phyloP scores from a whole-genome alignment of 768 basidiomycete genomes.

The Pulveroboletus frians region DNA sequence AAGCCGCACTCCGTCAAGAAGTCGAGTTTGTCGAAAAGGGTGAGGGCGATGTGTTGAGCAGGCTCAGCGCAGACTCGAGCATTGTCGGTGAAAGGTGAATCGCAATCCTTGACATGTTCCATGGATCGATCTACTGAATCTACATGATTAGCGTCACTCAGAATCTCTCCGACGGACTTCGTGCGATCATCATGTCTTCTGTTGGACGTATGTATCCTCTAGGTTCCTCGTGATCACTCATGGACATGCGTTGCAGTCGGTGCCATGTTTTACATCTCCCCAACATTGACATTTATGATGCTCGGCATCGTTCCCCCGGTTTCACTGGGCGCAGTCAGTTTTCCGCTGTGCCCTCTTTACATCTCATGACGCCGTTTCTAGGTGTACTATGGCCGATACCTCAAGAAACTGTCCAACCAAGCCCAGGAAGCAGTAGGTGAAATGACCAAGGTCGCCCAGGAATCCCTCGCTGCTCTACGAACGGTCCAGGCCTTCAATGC shows the following conservation, averaged over 20 bases:
- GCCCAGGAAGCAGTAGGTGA: constrained; percentile 96
- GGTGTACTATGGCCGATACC: constrained; percentile 94
- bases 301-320: constrained; percentile 86
- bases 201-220: constrained; percentile 67
- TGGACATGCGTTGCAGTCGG: constrained; percentile 51
- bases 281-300: constrained; percentile 87
- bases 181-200: constrained; percentile 88
- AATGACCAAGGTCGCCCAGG: constrained; percentile 87
- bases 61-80: constrained; percentile 85
- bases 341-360: not conserved
- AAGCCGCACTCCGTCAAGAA: constrained; percentile 81
- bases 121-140: not conserved
- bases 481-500: constrained; percentile 94
- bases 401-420: constrained; percentile 83
- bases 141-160: constrained; percentile 51
- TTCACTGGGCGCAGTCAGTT: constrained; percentile 72
- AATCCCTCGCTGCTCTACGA: constrained; percentile 80
- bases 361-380: constrained; percentile 28
- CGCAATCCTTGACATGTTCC: not conserved
- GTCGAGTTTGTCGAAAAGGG: constrained; percentile 90
- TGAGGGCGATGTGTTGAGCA: constrained; percentile 89
- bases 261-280: constrained; percentile 92
- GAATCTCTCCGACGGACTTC: constrained; percentile 74
- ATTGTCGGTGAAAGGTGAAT: constrained; percentile 88
- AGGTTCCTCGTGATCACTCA: not conserved